Evolutionary conservation across 2,329 filamentous ascomycete species (phyloP), one percentile per base, ranked within the genome.

Genomic region (Cladosporium sp.): DNA sequence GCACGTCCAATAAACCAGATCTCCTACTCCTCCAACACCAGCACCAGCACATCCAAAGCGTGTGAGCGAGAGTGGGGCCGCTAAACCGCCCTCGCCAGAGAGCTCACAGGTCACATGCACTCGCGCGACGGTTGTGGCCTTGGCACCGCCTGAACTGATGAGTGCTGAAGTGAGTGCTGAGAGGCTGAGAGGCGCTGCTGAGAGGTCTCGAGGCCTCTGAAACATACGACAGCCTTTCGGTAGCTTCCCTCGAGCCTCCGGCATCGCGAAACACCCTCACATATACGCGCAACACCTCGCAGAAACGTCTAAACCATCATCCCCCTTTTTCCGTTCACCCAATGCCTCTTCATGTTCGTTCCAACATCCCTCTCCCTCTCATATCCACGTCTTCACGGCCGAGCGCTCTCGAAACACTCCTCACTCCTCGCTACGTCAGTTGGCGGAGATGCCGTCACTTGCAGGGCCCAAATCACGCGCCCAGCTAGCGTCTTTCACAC

Each of bases 401-500:
- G 52, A 55, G n/a, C 55, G n/a, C 47, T 6, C 14, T 7, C 32
- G 32, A 15, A 24, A 26, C 24, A n/a, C 52, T 30, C 7, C 18
- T n/a, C 18, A 14, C 59, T 47, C 2, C 49, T 38, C 26, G 44
- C 60, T 63, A 63, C 61, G 61, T 64, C 61, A 64, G 51, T 57
- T 32, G 49, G 61, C 28, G 61, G 61, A 64, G 34, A 64, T 64
- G 61, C 61, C 61, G 61, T 64, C 61, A 64, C 51, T 64, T 32
- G 61, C 61, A 64, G 61, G 61, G 61, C 61, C 36, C 61, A 34
- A 55, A 64, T 64, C 61, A 64, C 61, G 61, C 61, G 61, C 61
- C 51, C 49, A 38, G n/a, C 44, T 64, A 64, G 61, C 61, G 61
- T 32, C 61, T 64, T 47, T 62, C n/a, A 21, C 47, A 47, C 59